These are phyloP conservation scores for Corrigiola litoralis DNA, from an alignment of 179 eudicot species.

Conservation along the genomic window DNA sequence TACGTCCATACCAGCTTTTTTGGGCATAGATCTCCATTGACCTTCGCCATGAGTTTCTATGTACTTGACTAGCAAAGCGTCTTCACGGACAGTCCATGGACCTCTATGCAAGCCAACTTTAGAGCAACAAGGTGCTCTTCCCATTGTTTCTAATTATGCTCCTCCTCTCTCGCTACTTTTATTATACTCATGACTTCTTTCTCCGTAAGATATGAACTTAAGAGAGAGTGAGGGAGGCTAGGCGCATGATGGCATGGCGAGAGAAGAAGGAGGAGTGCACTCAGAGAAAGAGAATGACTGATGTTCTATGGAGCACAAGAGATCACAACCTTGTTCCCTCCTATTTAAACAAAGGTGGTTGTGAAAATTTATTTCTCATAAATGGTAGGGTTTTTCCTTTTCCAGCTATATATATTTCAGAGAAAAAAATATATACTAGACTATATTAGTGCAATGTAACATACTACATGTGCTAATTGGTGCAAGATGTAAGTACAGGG, in stretches of 20 bases:
- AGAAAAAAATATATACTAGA: background rate
- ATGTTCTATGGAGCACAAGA: conserved; percentile 18
- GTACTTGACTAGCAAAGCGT: conserved; percentile 45
- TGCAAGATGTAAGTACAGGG: background rate
- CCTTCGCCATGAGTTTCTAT: conserved; percentile 64
- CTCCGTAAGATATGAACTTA: background rate
- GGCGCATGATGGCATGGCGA: background rate
- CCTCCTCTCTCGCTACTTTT: background rate
- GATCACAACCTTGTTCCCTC: conserved; percentile 28
- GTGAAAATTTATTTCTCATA: conserved; percentile 8
- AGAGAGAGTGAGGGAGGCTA: conserved; percentile 1
- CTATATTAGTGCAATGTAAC: no score
- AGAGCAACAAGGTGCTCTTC: conserved; percentile 73
- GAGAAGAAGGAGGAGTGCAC: conserved; percentile 21
- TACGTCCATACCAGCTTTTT: conserved; percentile 45
- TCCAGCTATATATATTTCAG: background rate
- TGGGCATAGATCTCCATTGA: conserved; percentile 67
- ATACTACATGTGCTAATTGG: no score
- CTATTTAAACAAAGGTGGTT: conserved; percentile 6
- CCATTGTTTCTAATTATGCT: conserved; percentile 30
- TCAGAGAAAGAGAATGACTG: conserved; percentile 30
- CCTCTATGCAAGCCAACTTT: conserved; percentile 65
- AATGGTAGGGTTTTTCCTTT: conserved; percentile 10
- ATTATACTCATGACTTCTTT: background rate
- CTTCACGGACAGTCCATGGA: conserved; percentile 67